Evolutionary conservation across 208 protist species (phyloP), one percentile per base, ranked within the genome.

Genomic region (Zelonia costaricensis): DNA sequence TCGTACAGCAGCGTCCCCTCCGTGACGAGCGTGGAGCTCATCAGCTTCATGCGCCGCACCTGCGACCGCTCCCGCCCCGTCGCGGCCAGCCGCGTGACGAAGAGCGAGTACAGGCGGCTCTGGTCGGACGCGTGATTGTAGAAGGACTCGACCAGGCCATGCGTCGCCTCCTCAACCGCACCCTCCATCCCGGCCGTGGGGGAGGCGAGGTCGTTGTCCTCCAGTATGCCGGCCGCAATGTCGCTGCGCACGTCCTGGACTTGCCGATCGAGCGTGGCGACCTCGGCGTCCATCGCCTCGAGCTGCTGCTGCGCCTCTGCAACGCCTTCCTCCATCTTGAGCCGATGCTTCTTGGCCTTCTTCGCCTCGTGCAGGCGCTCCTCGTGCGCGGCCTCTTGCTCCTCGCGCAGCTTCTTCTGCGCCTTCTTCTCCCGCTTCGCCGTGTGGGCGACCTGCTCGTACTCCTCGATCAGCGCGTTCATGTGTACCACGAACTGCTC

Each of bases 401-500:
- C 74, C 60, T 91, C 82, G 4, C 27, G 59, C 30, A 80, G 20
- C 46, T 77, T 77, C 66, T 94, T 96, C 52, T 57, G 45, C n/a
- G 45, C 53, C 73, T 92, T 91, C 69, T 93, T 96, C 38, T 77
- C 76, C 42, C 83, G 78, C 75, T 94, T 94, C 5, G 60, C 72
- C 9, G 38, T 57, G 33, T 45, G 56, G 2, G 79, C 74, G 16
- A 91, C 64, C 27, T 59, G 12, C 64, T 93, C 86, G 73, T 92
- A 93, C 64, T 96, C 87, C 31, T 93, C 82, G 44, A 93, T 94
- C 54, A 89, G 69, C 1, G 35, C 28, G 70, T 96, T 92, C 86
- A 92, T 91, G 54, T 84, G 77, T 45, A 87, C 53, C 20, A 84
- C 78, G 62, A 92, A 94, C 43, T 44, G 15, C 42, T 83, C 78